Percentiles rank a stretch among this genome's conserved stretches.
These are phyloP conservation scores for Penicillium sp. DNA, from an alignment of 2,329 filamentous ascomycete genomes.

Conservation along the genomic window DNA sequence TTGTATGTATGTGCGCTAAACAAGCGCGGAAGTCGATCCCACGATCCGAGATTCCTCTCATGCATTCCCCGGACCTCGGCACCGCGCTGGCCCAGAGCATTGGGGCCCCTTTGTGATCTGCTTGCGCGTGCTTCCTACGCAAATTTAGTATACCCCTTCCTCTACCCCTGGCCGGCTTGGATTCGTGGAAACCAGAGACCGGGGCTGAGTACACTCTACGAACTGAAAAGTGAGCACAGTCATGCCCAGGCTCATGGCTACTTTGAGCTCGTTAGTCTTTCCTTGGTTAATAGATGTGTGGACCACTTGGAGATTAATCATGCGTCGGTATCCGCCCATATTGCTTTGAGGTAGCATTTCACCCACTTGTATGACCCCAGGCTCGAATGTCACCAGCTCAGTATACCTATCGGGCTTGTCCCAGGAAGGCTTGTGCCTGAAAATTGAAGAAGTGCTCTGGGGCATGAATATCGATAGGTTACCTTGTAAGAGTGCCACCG, in stretches of 20 bases:
- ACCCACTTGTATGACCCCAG: background rate
- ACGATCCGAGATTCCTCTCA: background rate
- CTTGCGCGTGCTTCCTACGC: background rate
- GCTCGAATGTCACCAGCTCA: background rate
- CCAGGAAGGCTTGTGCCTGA: background rate
- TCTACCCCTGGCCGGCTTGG: background rate
- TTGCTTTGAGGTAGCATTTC: background rate
- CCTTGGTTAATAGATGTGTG: background rate
- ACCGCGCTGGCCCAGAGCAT: background rate
- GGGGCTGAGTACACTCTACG: no score
- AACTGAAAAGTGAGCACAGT: background rate
- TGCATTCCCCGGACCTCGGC: conserved; percentile 4
- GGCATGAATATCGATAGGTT: background rate
- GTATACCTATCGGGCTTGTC: background rate
- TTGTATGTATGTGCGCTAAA: background rate
- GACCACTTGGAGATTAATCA: background rate
- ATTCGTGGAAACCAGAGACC: background rate
- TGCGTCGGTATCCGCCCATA: background rate
- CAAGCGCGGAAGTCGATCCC: background rate
- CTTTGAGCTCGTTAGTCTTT: background rate
- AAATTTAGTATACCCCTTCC: background rate
- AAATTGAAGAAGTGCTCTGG: background rate
- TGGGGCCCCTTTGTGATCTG: background rate
- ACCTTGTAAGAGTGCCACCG: background rate
- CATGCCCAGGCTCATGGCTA: background rate